Base-by-base conservation (phyloP, 805 yeast species). In the Peterozyma toletana region DNA sequence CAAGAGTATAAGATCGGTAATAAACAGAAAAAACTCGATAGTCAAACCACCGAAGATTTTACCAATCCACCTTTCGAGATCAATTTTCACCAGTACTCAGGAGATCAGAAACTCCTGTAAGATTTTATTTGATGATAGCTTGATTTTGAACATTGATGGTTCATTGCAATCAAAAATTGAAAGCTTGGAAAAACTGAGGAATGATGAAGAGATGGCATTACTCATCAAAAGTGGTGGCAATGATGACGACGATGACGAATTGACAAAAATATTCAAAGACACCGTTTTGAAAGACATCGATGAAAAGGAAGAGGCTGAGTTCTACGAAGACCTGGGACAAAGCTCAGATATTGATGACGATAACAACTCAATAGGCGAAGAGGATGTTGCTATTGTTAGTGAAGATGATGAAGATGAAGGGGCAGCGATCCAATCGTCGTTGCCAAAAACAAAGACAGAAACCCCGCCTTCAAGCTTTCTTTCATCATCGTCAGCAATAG, bases 41-140 rank as follows among this genome's bases (percentile, higher is more conserved):
- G 68, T 77, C 11, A 71, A 73, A 43, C 75, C 86, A 3, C 97
- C 99, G 0, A 70, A 75, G 43, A 64, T 86, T 6, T 68, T 93
- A 40, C 76, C 86, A 0, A 64, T 91, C n/a, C 98, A 91, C 59
- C 63, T 93, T 36, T 87, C 96, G 9, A 70, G 98, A 53, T 90
- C 97, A 0, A 73, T 84, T 36, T 89, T 75, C 56, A 72, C 77
- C 40, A 87, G 85, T 9, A 77, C 77, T 36, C 76, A 73, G 14
- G 76, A 85, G 2, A 71, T 81, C 9, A 75, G 96, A 52, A 90
- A 87, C 61, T 67, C 86, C 9, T 86, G 96, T 59, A 68, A 78
- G 42, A 88, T 88, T 5, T 58, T 66, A 9, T 83, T 85, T 53
- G 78, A 75, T 10, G 90, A 83, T 51, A 56, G 55, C 14, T 52